phyloP scores from a whole-genome alignment of 2,329 filamentous ascomycete species.

The Aspergillus pseudotamarii region DNA sequence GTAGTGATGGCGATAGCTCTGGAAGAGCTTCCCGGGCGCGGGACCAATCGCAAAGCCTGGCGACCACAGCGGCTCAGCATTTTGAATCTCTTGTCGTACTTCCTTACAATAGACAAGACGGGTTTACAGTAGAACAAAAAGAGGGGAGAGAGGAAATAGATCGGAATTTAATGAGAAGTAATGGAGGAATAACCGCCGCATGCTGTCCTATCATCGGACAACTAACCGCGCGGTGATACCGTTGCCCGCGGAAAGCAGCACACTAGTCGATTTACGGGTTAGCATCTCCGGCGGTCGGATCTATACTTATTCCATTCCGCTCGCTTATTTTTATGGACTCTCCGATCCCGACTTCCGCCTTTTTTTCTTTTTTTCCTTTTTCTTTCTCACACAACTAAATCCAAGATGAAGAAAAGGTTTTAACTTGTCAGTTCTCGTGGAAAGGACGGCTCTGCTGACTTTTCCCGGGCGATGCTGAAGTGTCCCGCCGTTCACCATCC shows the following conservation, averaged over 20 bases:
- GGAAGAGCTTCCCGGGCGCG: slow-evolving; percentile 35
- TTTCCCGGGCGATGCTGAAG: slow-evolving; percentile 43
- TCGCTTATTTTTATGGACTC: slow-evolving; percentile 19
- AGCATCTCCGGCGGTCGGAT: slow-evolving; percentile 19
- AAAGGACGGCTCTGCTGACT: slow-evolving; percentile 27
- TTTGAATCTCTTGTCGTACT: slow-evolving; percentile 29
- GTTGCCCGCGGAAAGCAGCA: slow-evolving; percentile 43
- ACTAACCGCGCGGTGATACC: slow-evolving; percentile 25
- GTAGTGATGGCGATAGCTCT: slow-evolving; percentile 27
- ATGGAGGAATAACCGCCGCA: slow-evolving; percentile 9
- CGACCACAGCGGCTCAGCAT: slow-evolving; percentile 41
- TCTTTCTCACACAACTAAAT: slow-evolving; percentile 46
- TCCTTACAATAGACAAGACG: slow-evolving; percentile 3
- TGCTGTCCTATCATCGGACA: slow-evolving; percentile 20
- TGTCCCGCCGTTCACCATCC: slow-evolving; percentile 42
- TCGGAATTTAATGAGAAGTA: slow-evolving; percentile 22
- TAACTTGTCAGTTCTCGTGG: slow-evolving; percentile 41
- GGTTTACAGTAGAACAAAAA: slow-evolving; percentile 34
- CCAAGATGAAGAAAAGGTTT: slow-evolving; percentile 44
- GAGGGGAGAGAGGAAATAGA: slow-evolving; percentile 16
- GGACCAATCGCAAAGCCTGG: slow-evolving; percentile 35
- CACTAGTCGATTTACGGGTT: slow-evolving; percentile 27
- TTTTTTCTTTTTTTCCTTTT: slow-evolving; percentile 28
- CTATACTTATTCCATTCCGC: slow-evolving; percentile 11
- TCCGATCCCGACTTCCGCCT: not conserved